A percentile compares a stretch with the other conserved stretches of the same genome.
Evolutionary conservation across 2,329 filamentous ascomycete genomes (phyloP).

Genomic region (Scedosporium dehoogii): DNA sequence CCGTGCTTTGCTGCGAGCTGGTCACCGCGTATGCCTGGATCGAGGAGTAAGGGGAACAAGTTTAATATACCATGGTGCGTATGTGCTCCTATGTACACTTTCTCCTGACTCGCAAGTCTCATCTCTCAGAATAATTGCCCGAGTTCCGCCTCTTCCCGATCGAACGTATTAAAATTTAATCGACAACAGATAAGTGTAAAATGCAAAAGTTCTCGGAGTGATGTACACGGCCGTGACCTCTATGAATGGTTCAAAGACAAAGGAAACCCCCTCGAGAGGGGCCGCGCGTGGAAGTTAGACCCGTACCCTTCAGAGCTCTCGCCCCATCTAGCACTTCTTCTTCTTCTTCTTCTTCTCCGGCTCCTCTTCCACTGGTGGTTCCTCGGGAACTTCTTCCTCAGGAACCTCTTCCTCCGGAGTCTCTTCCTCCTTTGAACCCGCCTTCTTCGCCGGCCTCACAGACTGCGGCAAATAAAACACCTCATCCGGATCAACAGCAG

Average conservation of each 20-base stretch:
- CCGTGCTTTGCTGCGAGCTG: too few relatives aligned
- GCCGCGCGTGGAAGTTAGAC: background rate
- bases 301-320: background rate
- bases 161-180: background rate
- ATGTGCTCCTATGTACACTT: too few relatives aligned
- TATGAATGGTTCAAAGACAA: background rate
- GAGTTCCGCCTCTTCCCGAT: background rate
- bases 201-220: background rate
- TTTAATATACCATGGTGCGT: too few relatives aligned
- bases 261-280: background rate
- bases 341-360: background rate
- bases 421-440: background rate
- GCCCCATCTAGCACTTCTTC: background rate
- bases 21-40: too few relatives aligned
- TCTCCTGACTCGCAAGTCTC: too few relatives aligned
- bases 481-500: slow-evolving; percentile 23
- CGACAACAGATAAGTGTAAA: background rate
- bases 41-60: too few relatives aligned
- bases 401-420: background rate
- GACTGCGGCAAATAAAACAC: slow-evolving; percentile 30
- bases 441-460: slow-evolving; percentile 1
- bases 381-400: background rate
- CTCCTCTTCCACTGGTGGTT: background rate
- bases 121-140: too few relatives aligned
- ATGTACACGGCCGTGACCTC: background rate